Percentiles rank a stretch among this genome's conserved stretches.
phyloP scores from a whole-genome alignment of 495 filamentous ascomycete genomes.

The Trichoderma reesei region DNA sequence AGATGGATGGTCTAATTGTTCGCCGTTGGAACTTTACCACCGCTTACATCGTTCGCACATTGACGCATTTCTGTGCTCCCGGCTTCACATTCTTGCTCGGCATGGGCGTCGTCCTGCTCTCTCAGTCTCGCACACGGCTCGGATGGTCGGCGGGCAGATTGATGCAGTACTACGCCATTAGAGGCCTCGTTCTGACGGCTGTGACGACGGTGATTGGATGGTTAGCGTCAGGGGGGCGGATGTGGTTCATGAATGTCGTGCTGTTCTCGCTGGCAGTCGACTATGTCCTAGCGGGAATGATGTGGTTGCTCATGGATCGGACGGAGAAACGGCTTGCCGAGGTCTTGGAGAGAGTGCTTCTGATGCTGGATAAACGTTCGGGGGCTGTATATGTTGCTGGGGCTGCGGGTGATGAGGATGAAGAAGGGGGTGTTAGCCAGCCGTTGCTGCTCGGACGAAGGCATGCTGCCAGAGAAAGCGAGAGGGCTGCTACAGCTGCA shows the following conservation, averaged over 20 bases:
- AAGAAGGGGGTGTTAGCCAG: constrained; percentile 15
- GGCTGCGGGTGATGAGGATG: not conserved
- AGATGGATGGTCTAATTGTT: constrained; percentile 19
- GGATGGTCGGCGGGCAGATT: constrained; percentile 20
- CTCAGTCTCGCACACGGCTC: constrained; percentile 20
- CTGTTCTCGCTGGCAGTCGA: constrained; percentile 25
- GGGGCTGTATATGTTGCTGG: not conserved
- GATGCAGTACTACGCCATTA: constrained; percentile 21
- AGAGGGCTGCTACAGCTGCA: constrained; percentile 18
- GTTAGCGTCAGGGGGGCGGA: constrained; percentile 14
- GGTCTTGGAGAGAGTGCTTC: constrained; percentile 16
- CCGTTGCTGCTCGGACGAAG: constrained; percentile 16
- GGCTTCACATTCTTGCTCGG: constrained; percentile 29
- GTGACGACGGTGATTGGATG: constrained; percentile 15
- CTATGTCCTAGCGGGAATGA: constrained; percentile 23
- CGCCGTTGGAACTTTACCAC: constrained; percentile 22
- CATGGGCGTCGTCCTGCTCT: constrained; percentile 28
- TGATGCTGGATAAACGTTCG: not conserved
- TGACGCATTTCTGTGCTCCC: constrained; percentile 27
- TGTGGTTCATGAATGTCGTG: constrained; percentile 26
- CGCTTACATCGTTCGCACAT: constrained; percentile 19
- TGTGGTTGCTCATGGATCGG: constrained; percentile 20
- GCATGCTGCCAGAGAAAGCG: constrained; percentile 13
- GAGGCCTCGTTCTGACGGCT: constrained; percentile 20
- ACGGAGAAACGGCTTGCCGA: constrained; percentile 18